Conservation (phyloP, 306 rosid species). For the Chamaecrista fasciculata region DNA sequence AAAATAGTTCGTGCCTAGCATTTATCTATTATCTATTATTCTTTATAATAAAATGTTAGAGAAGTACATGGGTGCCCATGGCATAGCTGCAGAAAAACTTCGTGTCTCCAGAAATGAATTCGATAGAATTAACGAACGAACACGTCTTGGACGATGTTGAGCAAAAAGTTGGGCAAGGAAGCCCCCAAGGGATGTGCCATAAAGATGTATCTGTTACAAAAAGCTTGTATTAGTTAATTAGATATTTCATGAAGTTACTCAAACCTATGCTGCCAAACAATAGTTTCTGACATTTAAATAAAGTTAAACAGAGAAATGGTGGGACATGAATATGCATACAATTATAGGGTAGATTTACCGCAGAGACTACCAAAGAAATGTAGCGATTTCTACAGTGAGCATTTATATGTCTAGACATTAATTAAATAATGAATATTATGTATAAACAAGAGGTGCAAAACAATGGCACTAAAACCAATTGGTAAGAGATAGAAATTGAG, state of each 20-base stretch:
- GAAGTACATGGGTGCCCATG: slow-evolving; percentile 95
- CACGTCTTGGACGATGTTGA: slow-evolving; percentile 94
- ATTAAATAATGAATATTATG: slow-evolving; percentile 5
- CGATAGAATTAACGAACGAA: slow-evolving; percentile 83
- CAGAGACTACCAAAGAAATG: background rate
- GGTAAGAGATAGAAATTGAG: slow-evolving; percentile 22
- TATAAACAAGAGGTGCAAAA: slow-evolving; percentile 1
- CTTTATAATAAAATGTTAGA: slow-evolving; percentile 31
- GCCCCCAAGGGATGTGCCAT: slow-evolving; percentile 98
- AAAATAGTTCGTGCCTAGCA: slow-evolving; percentile 15
- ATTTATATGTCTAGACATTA: background rate
- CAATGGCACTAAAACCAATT: slow-evolving; percentile 23
- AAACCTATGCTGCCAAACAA: slow-evolving; percentile 15
- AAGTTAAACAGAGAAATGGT: background rate
- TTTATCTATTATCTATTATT: slow-evolving; percentile 18
- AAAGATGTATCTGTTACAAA: slow-evolving; percentile 81
- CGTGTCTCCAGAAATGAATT: slow-evolving; percentile 84
- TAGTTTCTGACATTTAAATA: background rate
- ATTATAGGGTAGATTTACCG: background rate
- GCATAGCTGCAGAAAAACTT: slow-evolving; percentile 88
- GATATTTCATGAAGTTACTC: slow-evolving; percentile 7
- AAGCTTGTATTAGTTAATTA: slow-evolving; percentile 28
- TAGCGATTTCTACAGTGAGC: slow-evolving; percentile 22
- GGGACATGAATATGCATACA: background rate
- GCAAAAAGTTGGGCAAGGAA: slow-evolving; percentile 98